Conservation (phyloP, 2,329 filamentous ascomycete genomes). For the Diaporthe longicolla region DNA sequence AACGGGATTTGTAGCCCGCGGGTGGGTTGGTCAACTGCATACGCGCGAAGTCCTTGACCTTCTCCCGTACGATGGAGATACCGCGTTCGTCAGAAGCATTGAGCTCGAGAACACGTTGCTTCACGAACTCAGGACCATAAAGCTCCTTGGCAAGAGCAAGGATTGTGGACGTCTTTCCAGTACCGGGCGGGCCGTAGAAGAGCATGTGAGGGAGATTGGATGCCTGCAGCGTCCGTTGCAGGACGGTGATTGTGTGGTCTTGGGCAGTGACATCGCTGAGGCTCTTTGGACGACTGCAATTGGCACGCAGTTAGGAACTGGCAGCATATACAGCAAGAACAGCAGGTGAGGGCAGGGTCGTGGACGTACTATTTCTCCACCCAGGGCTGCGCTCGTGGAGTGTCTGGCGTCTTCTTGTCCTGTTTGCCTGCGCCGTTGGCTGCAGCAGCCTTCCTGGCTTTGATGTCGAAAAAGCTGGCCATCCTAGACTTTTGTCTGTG, state of each 20-base stretch:
- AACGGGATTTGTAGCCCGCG: slow-evolving; percentile 76
- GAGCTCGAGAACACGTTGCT: slow-evolving; percentile 95
- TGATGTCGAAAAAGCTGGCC: slow-evolving; percentile 96
- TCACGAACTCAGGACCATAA: slow-evolving; percentile 94
- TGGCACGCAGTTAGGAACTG: slow-evolving; percentile 44
- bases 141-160: slow-evolving; percentile 97
- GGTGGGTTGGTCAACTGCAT: slow-evolving; percentile 92
- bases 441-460: slow-evolving; percentile 86
- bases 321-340: neutral
- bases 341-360: neutral
- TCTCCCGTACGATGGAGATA: slow-evolving; percentile 95
- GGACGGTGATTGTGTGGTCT: slow-evolving; percentile 94
- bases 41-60: slow-evolving; percentile 97
- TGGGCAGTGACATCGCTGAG: slow-evolving; percentile 96
- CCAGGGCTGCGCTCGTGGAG: slow-evolving; percentile 86
- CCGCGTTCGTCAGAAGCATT: slow-evolving; percentile 99
- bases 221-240: slow-evolving; percentile 93
- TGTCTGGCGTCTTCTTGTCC: slow-evolving; percentile 74
- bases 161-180: slow-evolving; percentile 97
- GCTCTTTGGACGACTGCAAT: slow-evolving; percentile 85
- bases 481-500: slow-evolving; percentile 61
- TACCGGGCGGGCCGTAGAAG: slow-evolving; percentile 97
- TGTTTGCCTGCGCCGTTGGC: slow-evolving; percentile 74
- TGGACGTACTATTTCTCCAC: slow-evolving; percentile 94
- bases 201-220: slow-evolving; percentile 99